Percentiles rank a stretch among this genome's conserved stretches.
Evolutionary conservation across 2,329 filamentous ascomycete genomes (phyloP).

Genomic region (Pyrenochaeta sp.): DNA sequence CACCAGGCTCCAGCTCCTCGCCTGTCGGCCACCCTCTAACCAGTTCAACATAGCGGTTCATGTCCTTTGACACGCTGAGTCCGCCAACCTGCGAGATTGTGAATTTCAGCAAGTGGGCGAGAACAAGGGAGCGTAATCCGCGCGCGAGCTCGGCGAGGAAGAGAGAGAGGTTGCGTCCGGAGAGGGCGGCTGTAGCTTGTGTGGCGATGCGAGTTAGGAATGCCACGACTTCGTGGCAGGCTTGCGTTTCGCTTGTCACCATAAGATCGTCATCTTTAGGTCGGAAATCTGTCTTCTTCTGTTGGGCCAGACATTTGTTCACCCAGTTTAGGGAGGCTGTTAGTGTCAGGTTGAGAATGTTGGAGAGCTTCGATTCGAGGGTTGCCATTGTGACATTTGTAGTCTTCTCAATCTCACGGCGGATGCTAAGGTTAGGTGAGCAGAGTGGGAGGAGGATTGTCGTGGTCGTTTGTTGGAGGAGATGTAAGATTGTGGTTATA

Average conservation of each 20-base stretch:
- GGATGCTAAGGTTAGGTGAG: constrained; percentile 86
- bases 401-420: constrained; percentile 87
- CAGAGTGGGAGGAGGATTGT: constrained; percentile 91
- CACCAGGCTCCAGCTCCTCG: constrained; percentile 60
- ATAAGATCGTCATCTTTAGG: constrained; percentile 73
- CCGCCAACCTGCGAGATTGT: constrained; percentile 91
- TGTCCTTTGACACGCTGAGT: constrained; percentile 94
- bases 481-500: constrained; percentile 86
- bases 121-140: constrained; percentile 77
- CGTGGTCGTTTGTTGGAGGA: constrained; percentile 91
- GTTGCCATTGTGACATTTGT: constrained; percentile 75
- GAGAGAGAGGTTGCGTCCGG: constrained; percentile 82
- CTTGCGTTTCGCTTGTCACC: constrained; percentile 70
- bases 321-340: constrained; percentile 81
- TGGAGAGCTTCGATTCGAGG: constrained; percentile 85
- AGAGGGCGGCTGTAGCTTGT: constrained; percentile 73
- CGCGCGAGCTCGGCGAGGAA: constrained; percentile 86
- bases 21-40: constrained; percentile 80
- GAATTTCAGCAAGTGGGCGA: constrained; percentile 95
- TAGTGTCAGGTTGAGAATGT: constrained; percentile 72
- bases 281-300: constrained; percentile 89
- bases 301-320: constrained; percentile 72
- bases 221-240: constrained; percentile 80
- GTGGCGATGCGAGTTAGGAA: constrained; percentile 77
- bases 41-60: constrained; percentile 89